Percentiles rank a stretch among this genome's conserved stretches.
Evolutionary conservation across 805 yeast species (phyloP).

Genomic region (Candida ipomoeae): DNA sequence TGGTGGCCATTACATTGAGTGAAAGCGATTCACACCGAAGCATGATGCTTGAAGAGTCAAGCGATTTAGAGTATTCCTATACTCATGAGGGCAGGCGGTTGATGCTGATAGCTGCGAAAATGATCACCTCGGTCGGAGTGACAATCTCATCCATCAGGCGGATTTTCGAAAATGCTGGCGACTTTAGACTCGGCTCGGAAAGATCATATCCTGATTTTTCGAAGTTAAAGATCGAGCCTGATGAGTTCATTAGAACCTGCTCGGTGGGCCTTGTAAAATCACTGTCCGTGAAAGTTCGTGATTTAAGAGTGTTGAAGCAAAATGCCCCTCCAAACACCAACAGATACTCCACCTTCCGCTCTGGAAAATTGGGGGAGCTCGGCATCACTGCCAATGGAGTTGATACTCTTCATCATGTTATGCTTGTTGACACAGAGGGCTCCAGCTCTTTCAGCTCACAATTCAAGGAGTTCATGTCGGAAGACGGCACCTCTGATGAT

Average conservation of each 20-base stretch:
- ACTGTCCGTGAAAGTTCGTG: conserved; percentile 22
- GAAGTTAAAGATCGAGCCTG: conserved; percentile 53
- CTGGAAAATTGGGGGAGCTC: conserved; percentile 48
- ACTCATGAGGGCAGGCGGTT: conserved; percentile 66
- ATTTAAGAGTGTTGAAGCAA: conserved; percentile 22
- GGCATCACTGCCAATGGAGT: conserved; percentile 47
- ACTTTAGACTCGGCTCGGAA: conserved; percentile 54
- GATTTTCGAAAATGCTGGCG: conserved; percentile 57
- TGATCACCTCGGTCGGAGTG: conserved; percentile 50
- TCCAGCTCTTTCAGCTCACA: conserved; percentile 31
- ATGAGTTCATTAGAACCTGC: conserved; percentile 56
- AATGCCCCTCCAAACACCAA: conserved; percentile 22
- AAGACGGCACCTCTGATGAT: not conserved
- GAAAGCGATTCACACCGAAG: conserved; percentile 35
- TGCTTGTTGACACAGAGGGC: conserved; percentile 26
- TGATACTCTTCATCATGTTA: conserved; percentile 36
- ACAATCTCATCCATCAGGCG: conserved; percentile 49
- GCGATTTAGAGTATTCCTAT: conserved; percentile 41
- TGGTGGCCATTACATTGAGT: conserved; percentile 52
- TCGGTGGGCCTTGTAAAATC: conserved; percentile 54
- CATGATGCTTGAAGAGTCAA: conserved; percentile 13
- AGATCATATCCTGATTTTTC: conserved; percentile 66
- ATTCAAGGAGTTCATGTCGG: conserved; percentile 30
- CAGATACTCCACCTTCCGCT: conserved; percentile 48
- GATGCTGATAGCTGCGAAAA: conserved; percentile 54